Evolutionary conservation across 371 early-diverging fungal genomes (phyloP).

Genomic region (Mortierella sp.): DNA sequence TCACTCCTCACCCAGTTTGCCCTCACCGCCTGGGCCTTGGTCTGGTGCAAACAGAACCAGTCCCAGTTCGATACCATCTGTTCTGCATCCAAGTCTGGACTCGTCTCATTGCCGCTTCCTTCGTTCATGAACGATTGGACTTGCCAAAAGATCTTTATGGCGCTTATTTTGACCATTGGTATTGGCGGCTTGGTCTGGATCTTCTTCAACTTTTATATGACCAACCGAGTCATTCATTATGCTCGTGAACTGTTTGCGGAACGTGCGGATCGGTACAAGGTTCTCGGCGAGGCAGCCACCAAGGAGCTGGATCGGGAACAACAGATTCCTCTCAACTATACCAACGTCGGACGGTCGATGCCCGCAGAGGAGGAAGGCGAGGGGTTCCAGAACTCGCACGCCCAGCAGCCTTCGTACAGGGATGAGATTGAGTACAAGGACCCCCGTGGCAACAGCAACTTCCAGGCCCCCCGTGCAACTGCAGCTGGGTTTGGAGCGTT

Average conservation of each 20-base stretch:
- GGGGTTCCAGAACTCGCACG: constrained; percentile 15
- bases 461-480: constrained; percentile 24
- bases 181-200: constrained; percentile 47
- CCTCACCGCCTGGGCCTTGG: constrained; percentile 42
- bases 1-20: constrained; percentile 50
- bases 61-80: constrained; percentile 35
- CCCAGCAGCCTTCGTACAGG: constrained; percentile 42
- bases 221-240: constrained; percentile 57
- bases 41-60: constrained; percentile 44
- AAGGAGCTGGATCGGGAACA: constrained; percentile 57
- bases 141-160: constrained; percentile 39
- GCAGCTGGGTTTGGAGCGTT: constrained; percentile 34
- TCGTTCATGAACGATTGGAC: constrained; percentile 39
- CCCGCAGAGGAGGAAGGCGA: constrained; percentile 15
- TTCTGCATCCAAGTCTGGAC: constrained; percentile 24
- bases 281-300: constrained; percentile 42
- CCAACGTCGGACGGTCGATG: constrained; percentile 29
- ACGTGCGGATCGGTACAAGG: constrained; percentile 46
- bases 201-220: constrained; percentile 50
- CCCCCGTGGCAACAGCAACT: constrained; percentile 17
- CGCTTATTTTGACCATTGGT: constrained; percentile 30
- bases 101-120: constrained; percentile 28
- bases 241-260: constrained; percentile 52
- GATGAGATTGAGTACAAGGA: constrained; percentile 57
- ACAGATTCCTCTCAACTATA: constrained; percentile 56